Conservation (phyloP, 352 stramenopile species). For the Globisporangium rhizosaccharum region DNA sequence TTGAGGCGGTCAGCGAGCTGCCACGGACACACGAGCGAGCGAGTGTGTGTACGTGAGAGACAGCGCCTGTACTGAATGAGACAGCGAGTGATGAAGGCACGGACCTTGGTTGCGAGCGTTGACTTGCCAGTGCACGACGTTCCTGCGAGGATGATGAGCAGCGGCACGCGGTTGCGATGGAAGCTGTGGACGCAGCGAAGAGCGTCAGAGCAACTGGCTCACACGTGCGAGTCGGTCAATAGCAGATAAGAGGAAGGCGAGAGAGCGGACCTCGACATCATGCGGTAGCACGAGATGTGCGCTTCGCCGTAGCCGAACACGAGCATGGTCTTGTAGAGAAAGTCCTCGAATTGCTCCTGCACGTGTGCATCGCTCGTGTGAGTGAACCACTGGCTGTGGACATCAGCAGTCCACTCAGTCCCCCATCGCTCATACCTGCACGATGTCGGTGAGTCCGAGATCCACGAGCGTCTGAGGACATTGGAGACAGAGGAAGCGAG, state of each 20-base stretch:
- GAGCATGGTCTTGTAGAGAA: constrained; percentile 88
- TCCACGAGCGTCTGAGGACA: constrained; percentile 75
- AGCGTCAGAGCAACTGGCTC: neutral
- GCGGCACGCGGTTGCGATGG: constrained; percentile 74
- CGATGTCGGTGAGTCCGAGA: constrained; percentile 78
- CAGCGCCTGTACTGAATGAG: neutral
- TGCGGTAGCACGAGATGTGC: constrained; percentile 81
- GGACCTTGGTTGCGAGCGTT: constrained; percentile 78
- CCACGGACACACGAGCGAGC: neutral
- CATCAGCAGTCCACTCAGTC: neutral
- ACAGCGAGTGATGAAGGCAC: neutral
- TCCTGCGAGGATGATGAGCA: constrained; percentile 81
- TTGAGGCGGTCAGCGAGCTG: constrained; percentile 83
- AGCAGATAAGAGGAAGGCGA: neutral
- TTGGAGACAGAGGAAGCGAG: neutral
- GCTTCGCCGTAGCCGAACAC: constrained; percentile 84
- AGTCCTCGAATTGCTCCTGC: constrained; percentile 87
- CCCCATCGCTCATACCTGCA: constrained; percentile 31
- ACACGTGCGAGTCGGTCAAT: neutral
- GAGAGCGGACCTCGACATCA: constrained; percentile 74
- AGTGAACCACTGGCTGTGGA: neutral
- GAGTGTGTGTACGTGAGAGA: neutral
- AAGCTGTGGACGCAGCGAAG: constrained; percentile 33
- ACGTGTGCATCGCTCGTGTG: neutral
- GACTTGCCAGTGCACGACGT: constrained; percentile 84